Evolutionary conservation across 139 green algal genomes (phyloP), one percentile per base, ranked within the genome.

Genomic region (Chlorella sorokiniana): DNA sequence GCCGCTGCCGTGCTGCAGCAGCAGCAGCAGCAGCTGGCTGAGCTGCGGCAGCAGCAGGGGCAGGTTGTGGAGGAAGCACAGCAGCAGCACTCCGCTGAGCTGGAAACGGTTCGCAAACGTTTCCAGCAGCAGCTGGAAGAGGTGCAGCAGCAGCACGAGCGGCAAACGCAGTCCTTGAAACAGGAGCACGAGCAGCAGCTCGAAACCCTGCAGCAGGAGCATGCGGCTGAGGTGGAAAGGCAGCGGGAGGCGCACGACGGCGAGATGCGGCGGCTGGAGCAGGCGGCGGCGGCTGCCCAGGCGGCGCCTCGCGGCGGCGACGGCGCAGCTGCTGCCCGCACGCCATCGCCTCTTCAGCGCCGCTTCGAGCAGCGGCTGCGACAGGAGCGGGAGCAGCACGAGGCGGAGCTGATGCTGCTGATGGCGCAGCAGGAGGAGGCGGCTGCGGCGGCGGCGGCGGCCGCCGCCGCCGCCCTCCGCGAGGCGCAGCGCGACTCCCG

Each of bases 381-480:
- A 10, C 75, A 81, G 75, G 56, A 72, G 75, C 40, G 25, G 18
- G 75, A 61, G 38, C 29, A 81, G 75, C 54, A 81, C 27, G 59
- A 71, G 22, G 75, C 31, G 59, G 56, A 70, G 75, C n/a, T 71
- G 40, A 14, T 20, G 16, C 29, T 16, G n/a, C 75, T 81, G 56
- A 16, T n/a, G 40, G 18, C 29, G n/a, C 40, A 44, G 41, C 75
- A 81, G 6, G 56, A 56, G 75, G 56, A 29, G 38, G 59, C 18
- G 29, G 33, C 59, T 41, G 40, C 38, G 7, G 29, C 38, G 20
- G 75, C 67, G 16, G 31, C 31, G 23, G 27, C 22, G 9, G 59
- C 37, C 8, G 62, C 37, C 5, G 41, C 31, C 8, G 51, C 44
- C 31, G 78, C 31, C 0, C 4, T 31, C 10, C 29, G n/a, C 22